These are phyloP conservation scores for Globisporangium perplexum DNA, from an alignment of 352 stramenopile genomes.

Conservation along the genomic window DNA sequence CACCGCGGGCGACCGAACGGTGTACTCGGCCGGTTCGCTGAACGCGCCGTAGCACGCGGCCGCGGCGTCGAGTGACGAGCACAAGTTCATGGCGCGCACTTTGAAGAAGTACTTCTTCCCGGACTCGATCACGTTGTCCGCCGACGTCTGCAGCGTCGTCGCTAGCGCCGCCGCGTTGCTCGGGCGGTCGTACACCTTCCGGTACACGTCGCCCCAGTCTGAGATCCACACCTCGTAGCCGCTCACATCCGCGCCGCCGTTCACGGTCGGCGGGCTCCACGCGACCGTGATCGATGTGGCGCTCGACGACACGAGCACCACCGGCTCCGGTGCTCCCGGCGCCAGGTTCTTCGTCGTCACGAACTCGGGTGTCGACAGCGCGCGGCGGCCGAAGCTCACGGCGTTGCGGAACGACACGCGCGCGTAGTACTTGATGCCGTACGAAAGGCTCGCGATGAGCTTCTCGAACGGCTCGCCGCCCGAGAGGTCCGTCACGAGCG, in stretches of 20 bases:
- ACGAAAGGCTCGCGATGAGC: conserved; percentile 58
- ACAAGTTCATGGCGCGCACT: conserved; percentile 94
- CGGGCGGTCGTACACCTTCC: conserved; percentile 93
- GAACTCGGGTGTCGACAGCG: conserved; percentile 64
- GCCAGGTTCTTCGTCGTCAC: conserved; percentile 85
- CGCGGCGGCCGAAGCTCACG: conserved; percentile 75
- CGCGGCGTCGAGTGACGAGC: conserved; percentile 56
- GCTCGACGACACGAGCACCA: conserved; percentile 88
- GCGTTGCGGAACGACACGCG: conserved; percentile 89
- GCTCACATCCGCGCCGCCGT: conserved; percentile 89
- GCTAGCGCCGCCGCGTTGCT: conserved; percentile 64
- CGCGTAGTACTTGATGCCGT: conserved; percentile 89
- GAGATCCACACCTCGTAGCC: conserved; percentile 96
- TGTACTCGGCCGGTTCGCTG: conserved; percentile 85
- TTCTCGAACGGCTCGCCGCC: conserved; percentile 63
- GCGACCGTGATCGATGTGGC: conserved; percentile 88
- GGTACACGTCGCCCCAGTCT: conserved; percentile 88
- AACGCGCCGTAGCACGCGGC: conserved; percentile 89
- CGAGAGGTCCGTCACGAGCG: conserved; percentile 72
- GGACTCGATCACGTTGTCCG: conserved; percentile 87
- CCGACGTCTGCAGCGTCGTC: conserved; percentile 72
- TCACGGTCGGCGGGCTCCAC: conserved; percentile 88
- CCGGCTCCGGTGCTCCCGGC: conserved; percentile 76
- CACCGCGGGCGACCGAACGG: conserved; percentile 78
- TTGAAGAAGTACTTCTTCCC: conserved; percentile 92